phyloP scores from a whole-genome alignment of 1,284 basidiomycete species.

The Marasmius tenuissimus region DNA sequence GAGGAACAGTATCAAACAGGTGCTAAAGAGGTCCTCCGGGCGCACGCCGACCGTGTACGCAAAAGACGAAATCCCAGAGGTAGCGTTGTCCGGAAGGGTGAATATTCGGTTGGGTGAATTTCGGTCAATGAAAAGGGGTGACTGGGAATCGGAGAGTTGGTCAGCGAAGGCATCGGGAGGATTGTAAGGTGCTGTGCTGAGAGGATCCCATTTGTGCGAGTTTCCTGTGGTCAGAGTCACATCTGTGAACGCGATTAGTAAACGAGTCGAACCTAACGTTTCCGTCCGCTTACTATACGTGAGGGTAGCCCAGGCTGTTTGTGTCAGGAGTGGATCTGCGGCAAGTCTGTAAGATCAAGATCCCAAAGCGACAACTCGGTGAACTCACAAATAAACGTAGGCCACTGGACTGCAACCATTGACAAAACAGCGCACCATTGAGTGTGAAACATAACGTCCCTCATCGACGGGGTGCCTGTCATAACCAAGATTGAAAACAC shows the following conservation, averaged over 20 bases:
- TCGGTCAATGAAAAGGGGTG: slow-evolving; percentile 78
- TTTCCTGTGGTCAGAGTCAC: slow-evolving; percentile 58
- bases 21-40: slow-evolving; percentile 76
- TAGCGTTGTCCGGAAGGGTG: slow-evolving; percentile 61
- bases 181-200: slow-evolving; percentile 57
- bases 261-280: too few relatives aligned
- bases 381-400: slow-evolving; percentile 81
- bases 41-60: slow-evolving; percentile 53
- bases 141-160: slow-evolving; percentile 69
- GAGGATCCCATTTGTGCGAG: slow-evolving; percentile 63
- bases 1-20: slow-evolving; percentile 83
- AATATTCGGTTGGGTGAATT: slow-evolving; percentile 71
- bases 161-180: slow-evolving; percentile 67
- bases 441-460: slow-evolving; percentile 91
- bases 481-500: slow-evolving; percentile 1
- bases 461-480: slow-evolving; percentile 86
- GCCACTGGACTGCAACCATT: slow-evolving; percentile 96
- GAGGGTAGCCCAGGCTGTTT: slow-evolving; percentile 86
- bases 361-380: slow-evolving; percentile 9
- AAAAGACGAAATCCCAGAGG: slow-evolving; percentile 65
- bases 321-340: slow-evolving; percentile 81
- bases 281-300: slow-evolving; percentile 66
- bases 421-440: slow-evolving; percentile 87
- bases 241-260: slow-evolving; percentile 44
- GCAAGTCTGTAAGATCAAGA: not conserved